These are phyloP conservation scores for Verticillium alfalfae DNA, from an alignment of 2,329 filamentous ascomycete species.

Conservation along the genomic window DNA sequence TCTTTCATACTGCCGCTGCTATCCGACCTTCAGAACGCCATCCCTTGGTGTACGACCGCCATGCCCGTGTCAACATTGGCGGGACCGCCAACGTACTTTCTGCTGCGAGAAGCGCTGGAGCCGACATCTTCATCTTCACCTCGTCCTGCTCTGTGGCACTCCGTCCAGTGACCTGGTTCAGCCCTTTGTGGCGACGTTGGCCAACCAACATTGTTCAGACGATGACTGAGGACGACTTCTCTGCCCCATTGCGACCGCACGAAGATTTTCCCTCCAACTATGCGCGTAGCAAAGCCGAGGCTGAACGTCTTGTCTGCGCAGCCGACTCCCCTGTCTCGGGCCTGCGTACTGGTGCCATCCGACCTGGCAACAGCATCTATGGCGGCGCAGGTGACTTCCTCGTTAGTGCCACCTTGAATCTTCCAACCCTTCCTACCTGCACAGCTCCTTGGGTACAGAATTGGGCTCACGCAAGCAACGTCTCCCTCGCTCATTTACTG, in stretches of 20 bases:
- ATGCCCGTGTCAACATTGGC: slow-evolving; percentile 41
- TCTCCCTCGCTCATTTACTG: slow-evolving; percentile 46
- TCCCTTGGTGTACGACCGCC: slow-evolving; percentile 34
- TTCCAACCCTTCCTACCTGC: slow-evolving; percentile 33
- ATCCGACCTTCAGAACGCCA: slow-evolving; percentile 46
- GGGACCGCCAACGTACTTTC: slow-evolving; percentile 44
- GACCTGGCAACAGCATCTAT: slow-evolving; percentile 49
- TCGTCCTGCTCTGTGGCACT: slow-evolving; percentile 41
- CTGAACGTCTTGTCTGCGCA: slow-evolving; percentile 42
- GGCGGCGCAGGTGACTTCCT: slow-evolving; percentile 39
- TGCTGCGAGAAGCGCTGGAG: slow-evolving; percentile 37
- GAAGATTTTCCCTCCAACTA: slow-evolving; percentile 44
- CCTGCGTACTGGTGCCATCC: slow-evolving; percentile 48
- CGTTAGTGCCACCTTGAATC: slow-evolving; percentile 28
- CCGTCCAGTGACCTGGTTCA: slow-evolving; percentile 33
- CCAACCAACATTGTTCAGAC: slow-evolving; percentile 37
- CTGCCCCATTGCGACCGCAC: slow-evolving; percentile 28
- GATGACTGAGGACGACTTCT: slow-evolving; percentile 37
- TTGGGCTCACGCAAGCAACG: slow-evolving; percentile 45
- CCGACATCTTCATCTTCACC: slow-evolving; percentile 46
- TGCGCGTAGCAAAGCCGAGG: slow-evolving; percentile 42
- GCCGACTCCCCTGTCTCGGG: slow-evolving; percentile 25
- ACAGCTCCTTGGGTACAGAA: slow-evolving; percentile 38
- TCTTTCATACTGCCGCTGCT: slow-evolving; percentile 52
- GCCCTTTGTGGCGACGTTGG: slow-evolving; percentile 33